Evolutionary conservation across 257 asterid genomes (phyloP), one percentile per base, ranked within the genome.

Genomic region (Fraxinus pennsylvanica): DNA sequence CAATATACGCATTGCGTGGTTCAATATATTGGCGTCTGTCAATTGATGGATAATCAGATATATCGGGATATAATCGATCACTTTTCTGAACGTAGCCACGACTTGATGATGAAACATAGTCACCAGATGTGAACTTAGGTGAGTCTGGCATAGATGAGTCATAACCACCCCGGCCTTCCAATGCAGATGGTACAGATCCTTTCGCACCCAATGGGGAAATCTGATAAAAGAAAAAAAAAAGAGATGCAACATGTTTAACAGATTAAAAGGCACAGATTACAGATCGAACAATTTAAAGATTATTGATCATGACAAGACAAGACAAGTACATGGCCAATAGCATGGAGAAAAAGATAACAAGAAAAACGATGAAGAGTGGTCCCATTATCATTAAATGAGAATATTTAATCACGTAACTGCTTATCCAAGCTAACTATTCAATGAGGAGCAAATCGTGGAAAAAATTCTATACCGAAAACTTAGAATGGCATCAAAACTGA

Each of bases 21-120:
- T 92, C 97, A 80, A 81, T 89, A 86, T 88, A 89, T 79, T 86
- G 91, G 39, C 83, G 97, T 79, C 95, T 92, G 30, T 93, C 97
- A 69, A 85, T 80, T 72, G 93, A 75, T 52, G 97, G 85, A 85
- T 89, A 95, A 79, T 93, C 98, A 32, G 96, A 82, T 33, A 87
- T 88, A 68, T 93, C 98, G 2, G 96, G 54, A 82, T 87, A 92
- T 68, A 91, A 85, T 75, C 88, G 94, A 78, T 93, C 97, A 71
- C 83, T 86, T 78, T 90, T 90, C 76, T 87, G 97, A 65, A 88
- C 93, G 80, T 90, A 96, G 76, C 86, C 91, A 29, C 85, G 92
- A 86, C 87, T 89, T 72, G 98, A 81, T 38, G 96, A 87, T 32
- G 97, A 76, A 57, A 86, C 85, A 85, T 89, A 92, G 71, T 89